Base-by-base conservation (phyloP, 2,329 filamentous ascomycete species). In the Penicillium aurantiogriseum region DNA sequence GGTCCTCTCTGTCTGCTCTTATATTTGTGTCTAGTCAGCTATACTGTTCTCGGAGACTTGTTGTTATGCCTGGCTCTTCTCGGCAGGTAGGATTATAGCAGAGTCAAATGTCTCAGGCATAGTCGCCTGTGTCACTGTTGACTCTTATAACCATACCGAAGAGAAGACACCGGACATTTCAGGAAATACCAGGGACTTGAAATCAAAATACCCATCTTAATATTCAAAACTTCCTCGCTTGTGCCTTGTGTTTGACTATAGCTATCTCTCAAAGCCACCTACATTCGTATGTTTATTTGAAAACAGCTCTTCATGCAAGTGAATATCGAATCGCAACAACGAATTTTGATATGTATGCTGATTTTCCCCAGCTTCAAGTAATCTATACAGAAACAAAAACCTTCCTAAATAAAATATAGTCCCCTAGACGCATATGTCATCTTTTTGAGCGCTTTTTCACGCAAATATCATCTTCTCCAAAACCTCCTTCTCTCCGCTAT, bases 381-480 rank as follows among this genome's bases (percentile, higher is more conserved):
- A n/a, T 50, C 13, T 40, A 50, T 50, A 40, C n/a, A 39, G 10
- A 31, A 40, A 23, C 23, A 23, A 23, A 23, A 5, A 4, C 23
- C 23, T 3, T 4, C 23, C 25, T 27, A 31, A 13, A 8, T 23
- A 21, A 31, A 31, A 21, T 21, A n/a, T 17, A 25, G 10, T 23
- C 19, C 19, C 23, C 27, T 42, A 17, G 13, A n/a, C 5, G 6
- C 15, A 7, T n/a, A n/a, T n/a, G 5, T 10, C 3, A 3, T 42
- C 13, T 9, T 10, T 23, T 7, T 25, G 1, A n/a, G 11, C n/a
- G 10, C 4, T 4, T 43, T 42, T 39, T 54, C 50, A 58, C 6
- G 51, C 63, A 17, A 67, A 63, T 27, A 67, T 68, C 58, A 67
- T 67, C 23, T 61, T 62, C 17, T 67, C 62, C 50, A 68, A 39